Percentiles rank a stretch among this genome's conserved stretches.
Conservation (phyloP, 805 yeast genomes). For the Spathaspora hagerdaliae region DNA sequence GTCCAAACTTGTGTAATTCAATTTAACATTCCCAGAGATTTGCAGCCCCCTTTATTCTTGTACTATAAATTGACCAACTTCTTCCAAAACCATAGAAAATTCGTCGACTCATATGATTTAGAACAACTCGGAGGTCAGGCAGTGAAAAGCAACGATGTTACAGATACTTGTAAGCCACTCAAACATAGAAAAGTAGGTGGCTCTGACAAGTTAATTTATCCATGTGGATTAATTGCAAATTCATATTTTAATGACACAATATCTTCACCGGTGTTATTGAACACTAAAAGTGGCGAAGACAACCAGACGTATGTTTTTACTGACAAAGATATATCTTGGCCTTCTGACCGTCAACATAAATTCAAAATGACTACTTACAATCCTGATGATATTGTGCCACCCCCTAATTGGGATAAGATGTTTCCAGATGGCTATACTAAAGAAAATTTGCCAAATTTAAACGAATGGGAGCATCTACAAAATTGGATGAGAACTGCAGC, state of each 20-base stretch:
- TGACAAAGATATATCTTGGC: constrained; percentile 76
- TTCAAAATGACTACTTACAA: constrained; percentile 71
- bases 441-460: constrained; percentile 71
- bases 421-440: constrained; percentile 90
- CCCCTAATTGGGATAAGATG: constrained; percentile 80
- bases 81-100: constrained; percentile 92
- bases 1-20: constrained; percentile 55
- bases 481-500: constrained; percentile 99
- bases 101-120: constrained; percentile 80
- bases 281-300: constrained; percentile 37
- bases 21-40: constrained; percentile 67
- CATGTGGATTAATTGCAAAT: constrained; percentile 94
- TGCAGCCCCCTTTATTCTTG: constrained; percentile 67
- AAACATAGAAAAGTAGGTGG: constrained; percentile 36
- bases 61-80: constrained; percentile 88
- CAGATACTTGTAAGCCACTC: constrained; percentile 34
- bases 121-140: constrained; percentile 78
- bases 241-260: constrained; percentile 89
- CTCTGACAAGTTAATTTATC: constrained; percentile 55
- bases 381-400: constrained; percentile 76
- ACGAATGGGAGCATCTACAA: constrained; percentile 78
- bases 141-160: constrained; percentile 47
- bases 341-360: constrained; percentile 60
- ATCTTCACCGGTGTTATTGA: constrained; percentile 45
- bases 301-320: constrained; percentile 44